A percentile compares a stretch with the other conserved stretches of the same genome.
Conservation (phyloP, 2,329 filamentous ascomycete genomes). For the Cladosporium cucumerinum region DNA sequence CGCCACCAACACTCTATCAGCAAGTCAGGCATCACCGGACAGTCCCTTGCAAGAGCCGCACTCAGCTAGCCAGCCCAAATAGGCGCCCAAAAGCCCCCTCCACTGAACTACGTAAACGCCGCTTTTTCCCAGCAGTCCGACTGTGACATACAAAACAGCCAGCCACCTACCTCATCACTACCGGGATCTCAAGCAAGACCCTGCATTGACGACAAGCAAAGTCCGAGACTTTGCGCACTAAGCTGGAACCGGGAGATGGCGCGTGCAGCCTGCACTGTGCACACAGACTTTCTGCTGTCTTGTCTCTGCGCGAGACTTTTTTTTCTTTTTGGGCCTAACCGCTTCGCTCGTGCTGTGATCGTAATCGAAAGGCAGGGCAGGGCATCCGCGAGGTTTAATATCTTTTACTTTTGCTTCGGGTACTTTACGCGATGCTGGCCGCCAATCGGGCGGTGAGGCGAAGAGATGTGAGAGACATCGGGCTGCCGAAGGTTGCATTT, state of each 20-base stretch:
- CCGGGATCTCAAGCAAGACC: neutral
- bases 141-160: neutral
- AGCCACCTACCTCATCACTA: constrained; percentile 9
- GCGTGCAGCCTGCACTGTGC: neutral
- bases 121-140: neutral
- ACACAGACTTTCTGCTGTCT: neutral
- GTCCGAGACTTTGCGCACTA: neutral
- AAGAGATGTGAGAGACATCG: neutral
- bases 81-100: neutral
- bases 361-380: neutral
- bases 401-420: neutral
- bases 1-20: neutral
- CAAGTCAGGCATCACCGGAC: neutral
- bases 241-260: neutral
- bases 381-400: neutral
- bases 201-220: neutral
- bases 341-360: neutral
- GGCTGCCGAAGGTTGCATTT: neutral
- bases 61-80: neutral
- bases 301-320: neutral
- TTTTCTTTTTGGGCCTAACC: too few species aligned
- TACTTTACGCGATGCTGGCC: neutral
- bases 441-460: neutral
- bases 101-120: neutral
- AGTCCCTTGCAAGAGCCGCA: neutral